Conservation (phyloP, 495 filamentous ascomycete genomes). For the Daldinia grandis region DNA sequence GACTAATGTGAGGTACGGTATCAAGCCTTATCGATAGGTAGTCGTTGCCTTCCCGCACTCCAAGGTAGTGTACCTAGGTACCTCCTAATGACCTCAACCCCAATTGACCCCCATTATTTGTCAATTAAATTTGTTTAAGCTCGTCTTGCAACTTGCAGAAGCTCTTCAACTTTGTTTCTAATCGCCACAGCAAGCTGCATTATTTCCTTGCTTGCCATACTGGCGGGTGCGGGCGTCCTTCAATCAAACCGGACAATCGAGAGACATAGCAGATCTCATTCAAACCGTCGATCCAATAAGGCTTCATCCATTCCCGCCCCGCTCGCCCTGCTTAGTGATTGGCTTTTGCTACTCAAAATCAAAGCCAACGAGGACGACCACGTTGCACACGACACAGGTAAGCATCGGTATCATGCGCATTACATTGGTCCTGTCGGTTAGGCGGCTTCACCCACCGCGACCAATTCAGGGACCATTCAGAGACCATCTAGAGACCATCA, state of each 20-base stretch:
- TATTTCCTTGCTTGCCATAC: constrained; percentile 15
- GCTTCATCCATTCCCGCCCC: constrained; percentile 23
- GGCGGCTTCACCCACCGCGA: constrained; percentile 35
- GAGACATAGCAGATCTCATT: constrained; percentile 26
- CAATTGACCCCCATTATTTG: constrained; percentile 29
- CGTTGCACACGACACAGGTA: constrained; percentile 52
- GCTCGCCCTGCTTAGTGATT: constrained; percentile 37
- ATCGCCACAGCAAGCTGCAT: constrained; percentile 14
- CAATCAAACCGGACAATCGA: constrained; percentile 29
- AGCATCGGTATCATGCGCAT: constrained; percentile 43
- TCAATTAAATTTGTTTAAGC: constrained; percentile 16
- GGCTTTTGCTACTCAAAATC: constrained; percentile 41
- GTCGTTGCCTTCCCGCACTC: not conserved
- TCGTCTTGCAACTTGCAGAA: not conserved
- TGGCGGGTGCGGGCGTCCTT: constrained; percentile 20
- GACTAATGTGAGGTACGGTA: no score
- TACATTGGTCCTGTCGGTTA: constrained; percentile 38
- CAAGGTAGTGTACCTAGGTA: no score
- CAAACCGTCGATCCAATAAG: constrained; percentile 31
- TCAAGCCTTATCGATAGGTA: not conserved
- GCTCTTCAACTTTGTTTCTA: constrained; percentile 3
- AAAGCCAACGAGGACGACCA: constrained; percentile 54
- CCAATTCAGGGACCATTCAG: constrained; percentile 36
- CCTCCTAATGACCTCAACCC: no score
- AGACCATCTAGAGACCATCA: not conserved